A percentile compares a stretch with the other conserved stretches of the same genome.
Conservation (phyloP, 176 grass and related monocot species). For the Lolium rigidum region DNA sequence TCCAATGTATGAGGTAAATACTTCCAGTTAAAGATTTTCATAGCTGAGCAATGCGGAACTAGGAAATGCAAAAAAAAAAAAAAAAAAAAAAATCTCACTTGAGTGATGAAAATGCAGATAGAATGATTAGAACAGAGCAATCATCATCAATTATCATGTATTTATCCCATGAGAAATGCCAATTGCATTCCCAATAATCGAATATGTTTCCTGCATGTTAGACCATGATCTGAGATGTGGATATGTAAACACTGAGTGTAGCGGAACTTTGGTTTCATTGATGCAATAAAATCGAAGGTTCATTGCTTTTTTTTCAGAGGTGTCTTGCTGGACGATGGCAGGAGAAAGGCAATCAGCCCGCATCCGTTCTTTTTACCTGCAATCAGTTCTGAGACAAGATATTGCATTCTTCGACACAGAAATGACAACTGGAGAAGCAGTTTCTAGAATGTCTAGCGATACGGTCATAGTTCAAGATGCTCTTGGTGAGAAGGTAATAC, state of each 20-base stretch:
- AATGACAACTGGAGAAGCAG: slow-evolving; percentile 61
- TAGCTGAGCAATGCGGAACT: no score
- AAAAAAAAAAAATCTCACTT: neutral
- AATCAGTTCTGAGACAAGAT: slow-evolving; percentile 57
- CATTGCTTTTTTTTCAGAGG: slow-evolving; percentile 50
- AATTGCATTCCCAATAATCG: neutral
- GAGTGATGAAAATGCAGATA: neutral
- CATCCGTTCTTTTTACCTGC: slow-evolving; percentile 63
- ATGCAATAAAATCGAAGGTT: neutral
- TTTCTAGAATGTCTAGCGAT: slow-evolving; percentile 60
- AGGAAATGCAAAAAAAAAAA: neutral
- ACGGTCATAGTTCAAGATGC: slow-evolving; percentile 59
- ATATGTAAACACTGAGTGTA: no score
- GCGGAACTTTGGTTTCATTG: neutral
- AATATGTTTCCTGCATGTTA: neutral
- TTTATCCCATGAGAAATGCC: slow-evolving; percentile 16
- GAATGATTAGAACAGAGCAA: neutral
- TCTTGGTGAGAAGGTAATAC: slow-evolving; percentile 66
- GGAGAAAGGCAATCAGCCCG: slow-evolving; percentile 62
- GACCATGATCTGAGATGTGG: no score
- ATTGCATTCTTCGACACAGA: slow-evolving; percentile 70
- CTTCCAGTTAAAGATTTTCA: no score
- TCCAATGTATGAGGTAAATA: no score
- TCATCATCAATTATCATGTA: slow-evolving; percentile 19
- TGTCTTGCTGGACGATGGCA: slow-evolving; percentile 64